Percentiles rank a stretch among this genome's conserved stretches.
phyloP scores from a whole-genome alignment of 768 basidiomycete species.

The Chalciporus pseudorubinellus region DNA sequence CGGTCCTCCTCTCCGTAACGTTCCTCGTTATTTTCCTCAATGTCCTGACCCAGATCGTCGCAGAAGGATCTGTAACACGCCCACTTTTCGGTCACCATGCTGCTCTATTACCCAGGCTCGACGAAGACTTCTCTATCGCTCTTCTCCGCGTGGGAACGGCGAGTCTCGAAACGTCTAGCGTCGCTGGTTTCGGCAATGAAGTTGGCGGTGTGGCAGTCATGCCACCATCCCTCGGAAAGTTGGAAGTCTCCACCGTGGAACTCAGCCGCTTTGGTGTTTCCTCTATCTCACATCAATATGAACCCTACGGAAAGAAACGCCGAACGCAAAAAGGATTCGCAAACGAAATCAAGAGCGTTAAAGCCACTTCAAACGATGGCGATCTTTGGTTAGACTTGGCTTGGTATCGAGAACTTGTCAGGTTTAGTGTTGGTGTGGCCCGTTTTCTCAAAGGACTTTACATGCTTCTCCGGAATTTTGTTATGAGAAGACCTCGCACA shows the following conservation, averaged over 20 bases:
- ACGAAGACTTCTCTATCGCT: constrained; percentile 73
- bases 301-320: constrained; percentile 24
- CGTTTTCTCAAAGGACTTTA: constrained; percentile 26
- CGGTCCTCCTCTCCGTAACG: constrained; percentile 55
- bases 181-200: constrained; percentile 73
- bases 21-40: constrained; percentile 60
- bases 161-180: constrained; percentile 70
- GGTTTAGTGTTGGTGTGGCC: constrained; percentile 32
- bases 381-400: constrained; percentile 40
- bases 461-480: constrained; percentile 14
- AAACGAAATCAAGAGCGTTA: constrained; percentile 51
- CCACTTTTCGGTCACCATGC: constrained; percentile 53
- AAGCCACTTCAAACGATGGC: constrained; percentile 31
- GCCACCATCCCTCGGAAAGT: constrained; percentile 7
- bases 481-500: constrained; percentile 15
- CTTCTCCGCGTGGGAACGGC: constrained; percentile 72
- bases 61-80: constrained; percentile 56
- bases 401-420: constrained; percentile 40
- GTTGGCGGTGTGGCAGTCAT: constrained; percentile 49
- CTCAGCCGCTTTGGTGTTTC: constrained; percentile 44
- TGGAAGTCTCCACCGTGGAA: constrained; percentile 36
- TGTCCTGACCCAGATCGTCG: constrained; percentile 60
- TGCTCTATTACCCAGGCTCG: constrained; percentile 48
- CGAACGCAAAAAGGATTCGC: constrained; percentile 38
- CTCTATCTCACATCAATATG: constrained; percentile 31